phyloP scores from a whole-genome alignment of 148 eudicot species.

The Nepenthes gracilis region DNA sequence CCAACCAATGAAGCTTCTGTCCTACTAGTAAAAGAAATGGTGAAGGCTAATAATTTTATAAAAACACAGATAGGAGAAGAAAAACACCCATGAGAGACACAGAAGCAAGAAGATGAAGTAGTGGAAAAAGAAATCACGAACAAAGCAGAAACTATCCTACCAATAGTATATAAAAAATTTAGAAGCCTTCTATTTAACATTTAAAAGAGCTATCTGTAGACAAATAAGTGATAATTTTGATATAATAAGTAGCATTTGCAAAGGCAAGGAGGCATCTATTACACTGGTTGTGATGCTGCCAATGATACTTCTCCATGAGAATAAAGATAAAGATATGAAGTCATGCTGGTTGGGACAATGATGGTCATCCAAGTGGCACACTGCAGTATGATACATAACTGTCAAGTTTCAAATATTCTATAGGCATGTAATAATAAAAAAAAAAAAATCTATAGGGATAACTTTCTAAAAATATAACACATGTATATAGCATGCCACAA shows the following conservation, averaged over 20 bases:
- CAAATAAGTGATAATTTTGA: not conserved
- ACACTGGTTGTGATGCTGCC: conserved; percentile 99
- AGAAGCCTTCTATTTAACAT: not conserved
- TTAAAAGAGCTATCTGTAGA: not conserved
- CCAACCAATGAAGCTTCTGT: no score
- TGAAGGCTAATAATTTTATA: no score
- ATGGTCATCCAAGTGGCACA: conserved; percentile 99
- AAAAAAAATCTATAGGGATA: not conserved
- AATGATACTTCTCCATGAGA: conserved; percentile 93
- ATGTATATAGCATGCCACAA: not conserved
- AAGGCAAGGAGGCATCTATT: conserved; percentile 74
- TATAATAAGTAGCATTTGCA: conserved; percentile 1
- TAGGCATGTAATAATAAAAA: not conserved
- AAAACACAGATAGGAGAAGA: no score
- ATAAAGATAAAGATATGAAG: conserved; percentile 96
- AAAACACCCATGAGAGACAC: no score
- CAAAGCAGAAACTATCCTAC: no score
- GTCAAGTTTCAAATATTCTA: not conserved
- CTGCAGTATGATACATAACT: conserved; percentile 34
- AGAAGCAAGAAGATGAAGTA: no score
- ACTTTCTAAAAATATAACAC: not conserved
- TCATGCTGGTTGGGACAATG: conserved; percentile 96
- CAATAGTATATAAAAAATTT: no score
- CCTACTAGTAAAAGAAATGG: no score
- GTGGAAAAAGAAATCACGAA: no score